Conservation (phyloP, 768 basidiomycete genomes). For the Austroboletus eburneus region DNA sequence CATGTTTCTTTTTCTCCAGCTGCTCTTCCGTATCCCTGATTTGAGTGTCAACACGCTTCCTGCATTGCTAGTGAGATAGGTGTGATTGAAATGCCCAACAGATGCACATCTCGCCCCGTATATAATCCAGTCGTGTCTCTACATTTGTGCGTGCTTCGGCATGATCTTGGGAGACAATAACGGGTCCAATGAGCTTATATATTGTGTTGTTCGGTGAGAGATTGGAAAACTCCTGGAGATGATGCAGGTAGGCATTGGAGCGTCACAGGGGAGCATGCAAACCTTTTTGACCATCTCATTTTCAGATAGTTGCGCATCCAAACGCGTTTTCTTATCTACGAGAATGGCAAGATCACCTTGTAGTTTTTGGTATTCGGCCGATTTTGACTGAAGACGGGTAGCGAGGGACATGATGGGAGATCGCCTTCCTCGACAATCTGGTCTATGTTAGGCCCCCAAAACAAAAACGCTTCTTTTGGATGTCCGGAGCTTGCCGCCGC, state of each 20-base stretch:
- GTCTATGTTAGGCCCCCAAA: no score
- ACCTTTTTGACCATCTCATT: slow-evolving; percentile 93
- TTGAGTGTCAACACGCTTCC: slow-evolving; percentile 77
- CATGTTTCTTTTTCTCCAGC: slow-evolving; percentile 75
- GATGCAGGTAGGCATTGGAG: neutral
- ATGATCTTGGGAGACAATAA: slow-evolving; percentile 87
- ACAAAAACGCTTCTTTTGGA: no score
- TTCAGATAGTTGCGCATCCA: slow-evolving; percentile 90
- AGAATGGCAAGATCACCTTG: slow-evolving; percentile 67
- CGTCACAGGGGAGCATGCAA: slow-evolving; percentile 3
- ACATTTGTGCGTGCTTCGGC: slow-evolving; percentile 84
- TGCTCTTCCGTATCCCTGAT: slow-evolving; percentile 75
- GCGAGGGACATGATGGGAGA: slow-evolving; percentile 49
- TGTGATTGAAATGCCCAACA: neutral
- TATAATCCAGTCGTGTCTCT: slow-evolving; percentile 86
- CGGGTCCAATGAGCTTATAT: slow-evolving; percentile 89
- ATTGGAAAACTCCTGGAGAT: slow-evolving; percentile 70
- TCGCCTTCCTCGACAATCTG: slow-evolving; percentile 16
- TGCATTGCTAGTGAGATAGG: slow-evolving; percentile 24
- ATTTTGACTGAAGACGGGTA: slow-evolving; percentile 59
- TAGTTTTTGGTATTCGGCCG: slow-evolving; percentile 75
- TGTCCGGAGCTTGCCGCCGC: no score
- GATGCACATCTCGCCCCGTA: slow-evolving; percentile 78
- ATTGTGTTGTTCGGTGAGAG: slow-evolving; percentile 74
- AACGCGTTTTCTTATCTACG: slow-evolving; percentile 77